These are phyloP conservation scores for Aspergillus cristatus DNA, from an alignment of 495 filamentous ascomycete genomes.

Conservation along the genomic window DNA sequence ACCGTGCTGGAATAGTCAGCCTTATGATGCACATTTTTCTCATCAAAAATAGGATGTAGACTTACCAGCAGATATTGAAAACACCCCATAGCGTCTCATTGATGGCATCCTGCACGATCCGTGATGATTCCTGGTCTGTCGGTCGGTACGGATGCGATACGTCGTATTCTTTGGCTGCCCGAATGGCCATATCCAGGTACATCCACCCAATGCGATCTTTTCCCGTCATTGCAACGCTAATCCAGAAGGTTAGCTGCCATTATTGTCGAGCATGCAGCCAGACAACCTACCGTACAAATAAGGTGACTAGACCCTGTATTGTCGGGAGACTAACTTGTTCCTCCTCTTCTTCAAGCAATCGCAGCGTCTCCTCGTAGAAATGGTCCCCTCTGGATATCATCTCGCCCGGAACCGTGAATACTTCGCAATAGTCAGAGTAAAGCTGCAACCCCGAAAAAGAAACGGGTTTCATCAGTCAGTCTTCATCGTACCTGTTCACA, in stretches of 20 bases:
- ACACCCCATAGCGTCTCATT: constrained; percentile 24
- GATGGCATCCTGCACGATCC: constrained; percentile 7
- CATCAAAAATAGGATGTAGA: background rate
- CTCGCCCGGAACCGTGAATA: constrained; percentile 13
- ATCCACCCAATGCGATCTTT: constrained; percentile 24
- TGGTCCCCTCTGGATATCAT: constrained; percentile 12
- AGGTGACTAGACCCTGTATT: constrained; percentile 13
- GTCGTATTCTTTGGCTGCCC: constrained; percentile 14
- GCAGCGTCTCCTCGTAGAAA: constrained; percentile 19
- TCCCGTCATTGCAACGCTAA: constrained; percentile 15
- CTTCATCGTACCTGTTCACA: background rate
- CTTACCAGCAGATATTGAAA: constrained; percentile 24
- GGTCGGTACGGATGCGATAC: constrained; percentile 8
- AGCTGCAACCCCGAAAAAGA: constrained; percentile 8
- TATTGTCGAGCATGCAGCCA: background rate
- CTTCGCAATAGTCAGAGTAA: constrained; percentile 20
- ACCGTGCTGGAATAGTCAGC: constrained; percentile 13
- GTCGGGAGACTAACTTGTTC: constrained; percentile 10
- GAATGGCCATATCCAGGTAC: constrained; percentile 16
- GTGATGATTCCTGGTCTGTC: constrained; percentile 1
- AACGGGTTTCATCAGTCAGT: constrained; percentile 4
- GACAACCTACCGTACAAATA: constrained; percentile 13
- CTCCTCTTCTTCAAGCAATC: constrained; percentile 13
- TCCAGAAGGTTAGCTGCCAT: background rate
- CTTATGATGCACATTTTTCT: background rate